Percentiles rank a stretch among this genome's conserved stretches.
Evolutionary conservation across 2,329 filamentous ascomycete genomes (phyloP).

Genomic region (Colletotrichum sp.): DNA sequence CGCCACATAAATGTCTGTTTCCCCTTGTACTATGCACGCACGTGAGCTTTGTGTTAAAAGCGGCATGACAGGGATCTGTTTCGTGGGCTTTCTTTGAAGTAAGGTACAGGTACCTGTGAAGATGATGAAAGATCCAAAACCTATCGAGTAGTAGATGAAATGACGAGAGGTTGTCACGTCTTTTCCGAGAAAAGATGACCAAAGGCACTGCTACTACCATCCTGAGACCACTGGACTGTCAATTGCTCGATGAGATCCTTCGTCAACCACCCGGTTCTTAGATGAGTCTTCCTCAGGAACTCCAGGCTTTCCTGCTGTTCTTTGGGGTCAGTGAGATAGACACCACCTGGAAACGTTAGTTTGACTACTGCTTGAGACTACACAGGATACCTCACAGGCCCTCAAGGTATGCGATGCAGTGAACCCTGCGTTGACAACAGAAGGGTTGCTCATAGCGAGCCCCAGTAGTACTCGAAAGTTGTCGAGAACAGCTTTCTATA

Average conservation of each 20-base stretch:
- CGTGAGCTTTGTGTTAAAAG: too few relatives aligned
- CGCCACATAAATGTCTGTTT: too few relatives aligned
- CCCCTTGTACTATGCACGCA: too few relatives aligned
- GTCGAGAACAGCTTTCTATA: conserved; percentile 24
- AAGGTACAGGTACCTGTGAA: neutral
- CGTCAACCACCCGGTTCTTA: neutral
- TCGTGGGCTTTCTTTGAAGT: neutral
- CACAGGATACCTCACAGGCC: conserved; percentile 22
- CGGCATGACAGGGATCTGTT: too few relatives aligned
- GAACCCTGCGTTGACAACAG: conserved; percentile 27
- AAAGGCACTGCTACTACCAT: neutral
- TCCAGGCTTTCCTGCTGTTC: neutral
- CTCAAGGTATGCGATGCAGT: conserved; percentile 30
- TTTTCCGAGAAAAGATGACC: neutral
- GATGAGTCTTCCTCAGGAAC: neutral
- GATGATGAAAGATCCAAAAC: fast-evolving
- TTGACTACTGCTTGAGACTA: neutral
- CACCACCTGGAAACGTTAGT: neutral
- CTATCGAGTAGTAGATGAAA: neutral
- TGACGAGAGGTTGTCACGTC: neutral
- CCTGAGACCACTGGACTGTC: neutral
- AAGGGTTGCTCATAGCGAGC: conserved; percentile 29
- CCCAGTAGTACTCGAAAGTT: conserved; percentile 28
- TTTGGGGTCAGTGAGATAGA: neutral
- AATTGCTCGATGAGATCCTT: neutral